phyloP scores from a whole-genome alignment of 2,329 filamentous ascomycete genomes.

The Chaetomium strumarium region DNA sequence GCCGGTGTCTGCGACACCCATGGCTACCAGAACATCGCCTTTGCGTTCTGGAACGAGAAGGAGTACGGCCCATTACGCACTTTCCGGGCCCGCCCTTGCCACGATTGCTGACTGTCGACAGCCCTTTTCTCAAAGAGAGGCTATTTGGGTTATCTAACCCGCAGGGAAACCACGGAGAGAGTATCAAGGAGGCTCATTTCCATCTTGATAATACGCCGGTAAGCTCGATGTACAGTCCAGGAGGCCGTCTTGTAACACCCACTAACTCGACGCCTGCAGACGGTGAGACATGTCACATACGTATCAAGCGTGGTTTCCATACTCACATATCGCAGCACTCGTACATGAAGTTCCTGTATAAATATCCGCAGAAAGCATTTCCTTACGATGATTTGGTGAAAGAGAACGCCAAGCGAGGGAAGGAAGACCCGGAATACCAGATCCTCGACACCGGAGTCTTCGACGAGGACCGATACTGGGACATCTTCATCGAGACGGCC shows the following conservation, averaged over 20 bases:
- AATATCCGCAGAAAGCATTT: slow-evolving; percentile 87
- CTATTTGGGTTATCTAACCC: slow-evolving; percentile 94
- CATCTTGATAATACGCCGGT: slow-evolving; percentile 89
- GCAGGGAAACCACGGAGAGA: slow-evolving; percentile 95
- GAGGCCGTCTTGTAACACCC: slow-evolving; percentile 10
- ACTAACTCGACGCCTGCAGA: slow-evolving; percentile 33
- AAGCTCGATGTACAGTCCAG: slow-evolving; percentile 27
- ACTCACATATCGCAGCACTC: slow-evolving; percentile 59
- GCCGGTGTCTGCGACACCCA: slow-evolving; percentile 90
- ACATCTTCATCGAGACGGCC: slow-evolving; percentile 93
- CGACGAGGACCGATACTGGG: slow-evolving; percentile 87
- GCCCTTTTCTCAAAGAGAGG: slow-evolving; percentile 88
- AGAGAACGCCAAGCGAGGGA: slow-evolving; percentile 73
- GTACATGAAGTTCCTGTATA: slow-evolving; percentile 99
- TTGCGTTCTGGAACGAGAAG: slow-evolving; percentile 96
- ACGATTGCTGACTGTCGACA: slow-evolving; percentile 42
- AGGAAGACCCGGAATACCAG: slow-evolving; percentile 82
- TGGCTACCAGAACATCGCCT: slow-evolving; percentile 84
- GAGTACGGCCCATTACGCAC: slow-evolving; percentile 53
- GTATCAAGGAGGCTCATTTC: slow-evolving; percentile 93
- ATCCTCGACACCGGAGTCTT: slow-evolving; percentile 85
- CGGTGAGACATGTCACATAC: slow-evolving; percentile 32
- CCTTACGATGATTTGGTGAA: slow-evolving; percentile 84
- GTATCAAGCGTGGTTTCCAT: slow-evolving; percentile 12
- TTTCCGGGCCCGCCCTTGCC: neutral